phyloP scores from a whole-genome alignment of 352 stramenopile genomes.

The Phytophthora sojae region DNA sequence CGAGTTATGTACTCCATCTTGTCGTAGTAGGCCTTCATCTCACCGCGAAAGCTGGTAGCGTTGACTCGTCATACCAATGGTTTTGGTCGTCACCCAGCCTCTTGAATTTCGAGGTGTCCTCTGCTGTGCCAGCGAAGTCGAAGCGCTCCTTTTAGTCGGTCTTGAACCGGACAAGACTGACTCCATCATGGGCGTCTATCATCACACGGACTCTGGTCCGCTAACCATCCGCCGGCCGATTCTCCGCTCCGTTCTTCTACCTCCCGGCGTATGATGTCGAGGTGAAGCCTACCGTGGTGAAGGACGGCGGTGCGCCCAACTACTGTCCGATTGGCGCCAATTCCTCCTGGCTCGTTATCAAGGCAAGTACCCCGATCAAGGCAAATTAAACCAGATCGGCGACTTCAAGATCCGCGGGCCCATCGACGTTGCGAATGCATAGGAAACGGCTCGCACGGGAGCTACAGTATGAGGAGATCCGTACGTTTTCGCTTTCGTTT shows the following conservation, averaged over 20 bases:
- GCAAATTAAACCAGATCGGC: conserved; percentile 71
- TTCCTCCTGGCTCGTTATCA: conserved; percentile 90
- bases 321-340: conserved; percentile 91
- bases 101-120: no score
- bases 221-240: conserved; percentile 39
- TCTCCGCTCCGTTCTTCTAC: conserved; percentile 65
- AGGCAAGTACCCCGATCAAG: conserved; percentile 92
- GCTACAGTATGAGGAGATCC: no score
- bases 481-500: no score
- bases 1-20: no score
- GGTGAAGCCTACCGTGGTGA: conserved; percentile 64
- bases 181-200: conserved; percentile 63
- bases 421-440: conserved; percentile 3
- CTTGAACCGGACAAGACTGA: conserved; percentile 42
- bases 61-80: no score
- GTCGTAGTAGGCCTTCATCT: no score
- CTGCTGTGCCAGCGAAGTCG: no score
- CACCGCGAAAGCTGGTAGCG: no score
- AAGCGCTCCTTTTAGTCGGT: no score
- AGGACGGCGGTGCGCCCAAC: conserved; percentile 34
- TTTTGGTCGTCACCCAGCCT: no score
- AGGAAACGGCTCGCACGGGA: no score
- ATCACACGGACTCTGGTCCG: not conserved
- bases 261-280: conserved; percentile 59
- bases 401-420: conserved; percentile 27